Conservation (phyloP, 345 rosid genomes). For the Brassica juncea region DNA sequence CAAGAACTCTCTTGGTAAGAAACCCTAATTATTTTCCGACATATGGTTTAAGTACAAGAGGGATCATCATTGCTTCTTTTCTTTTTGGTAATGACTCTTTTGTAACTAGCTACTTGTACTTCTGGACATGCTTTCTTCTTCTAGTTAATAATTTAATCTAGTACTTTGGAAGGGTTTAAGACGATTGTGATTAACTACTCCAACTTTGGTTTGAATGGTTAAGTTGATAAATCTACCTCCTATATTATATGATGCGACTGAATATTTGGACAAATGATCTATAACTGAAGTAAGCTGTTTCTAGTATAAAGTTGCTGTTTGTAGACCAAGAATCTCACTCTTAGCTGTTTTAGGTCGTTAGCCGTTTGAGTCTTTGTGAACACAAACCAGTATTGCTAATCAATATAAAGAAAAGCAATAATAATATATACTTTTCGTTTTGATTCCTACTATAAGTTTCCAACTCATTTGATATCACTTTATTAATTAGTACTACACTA, state of each 20-base stretch:
- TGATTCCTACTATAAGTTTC: neutral
- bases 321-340: conserved; percentile 9
- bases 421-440: neutral
- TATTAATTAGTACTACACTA: neutral
- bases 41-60: conserved; percentile 13
- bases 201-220: neutral
- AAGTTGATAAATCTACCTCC: neutral
- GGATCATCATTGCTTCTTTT: conserved; percentile 15
- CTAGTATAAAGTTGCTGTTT: neutral
- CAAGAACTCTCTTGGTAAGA: conserved; percentile 93
- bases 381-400: neutral
- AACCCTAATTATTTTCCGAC: conserved; percentile 56
- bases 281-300: neutral
- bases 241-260: neutral
- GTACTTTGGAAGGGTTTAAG: conserved; percentile 10
- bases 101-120: conserved; percentile 9
- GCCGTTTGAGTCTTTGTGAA: neutral
- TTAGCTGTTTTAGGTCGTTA: neutral
- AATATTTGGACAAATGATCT: neutral
- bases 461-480: neutral
- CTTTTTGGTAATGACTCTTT: conserved; percentile 23
- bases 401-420: neutral
- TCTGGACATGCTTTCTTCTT: conserved; percentile 9
- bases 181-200: neutral
- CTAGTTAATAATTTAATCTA: neutral